Percentiles rank a stretch among this genome's conserved stretches.
phyloP scores from a whole-genome alignment of 805 yeast species.

The Torulaspora indica region DNA sequence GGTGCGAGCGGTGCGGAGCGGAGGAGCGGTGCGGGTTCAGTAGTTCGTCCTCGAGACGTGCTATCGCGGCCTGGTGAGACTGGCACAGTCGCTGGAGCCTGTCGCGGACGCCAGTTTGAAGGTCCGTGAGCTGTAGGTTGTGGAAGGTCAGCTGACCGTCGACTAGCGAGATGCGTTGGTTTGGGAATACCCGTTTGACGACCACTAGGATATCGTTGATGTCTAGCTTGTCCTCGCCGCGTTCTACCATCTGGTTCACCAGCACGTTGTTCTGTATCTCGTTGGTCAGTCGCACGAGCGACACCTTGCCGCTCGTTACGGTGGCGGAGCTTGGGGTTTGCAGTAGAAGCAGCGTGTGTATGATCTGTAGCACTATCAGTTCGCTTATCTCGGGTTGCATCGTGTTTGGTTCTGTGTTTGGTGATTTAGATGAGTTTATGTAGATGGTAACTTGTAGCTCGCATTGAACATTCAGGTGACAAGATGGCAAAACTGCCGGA shows the following conservation, averaged over 20 bases:
- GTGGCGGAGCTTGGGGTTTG: conserved; percentile 13
- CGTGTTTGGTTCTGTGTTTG: background rate
- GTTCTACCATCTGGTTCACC: conserved; percentile 22
- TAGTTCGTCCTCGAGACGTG: conserved; percentile 23
- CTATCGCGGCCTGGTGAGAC: conserved; percentile 16
- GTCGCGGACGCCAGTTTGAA: conserved; percentile 20
- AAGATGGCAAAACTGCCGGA: conserved; percentile 7
- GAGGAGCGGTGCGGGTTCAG: conserved; percentile 8
- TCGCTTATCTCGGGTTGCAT: conserved; percentile 29
- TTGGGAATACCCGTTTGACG: conserved; percentile 30
- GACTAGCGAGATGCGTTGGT: conserved; percentile 29
- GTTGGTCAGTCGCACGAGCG: conserved; percentile 33
- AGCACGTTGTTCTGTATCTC: conserved; percentile 33
- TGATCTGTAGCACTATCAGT: conserved; percentile 32
- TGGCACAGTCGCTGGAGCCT: conserved; percentile 19
- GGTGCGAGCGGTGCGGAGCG: background rate
- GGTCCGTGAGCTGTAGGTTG: conserved; percentile 25
- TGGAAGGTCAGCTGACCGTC: conserved; percentile 36
- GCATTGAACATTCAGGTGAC: too few relatives aligned
- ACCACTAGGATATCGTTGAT: conserved; percentile 32
- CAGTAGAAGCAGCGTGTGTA: conserved; percentile 24
- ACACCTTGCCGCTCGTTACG: conserved; percentile 25
- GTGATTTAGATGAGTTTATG: background rate
- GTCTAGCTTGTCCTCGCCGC: conserved; percentile 25
- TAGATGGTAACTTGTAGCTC: too few relatives aligned